These are phyloP conservation scores for Fusarium sp. DNA, from an alignment of 2,329 filamentous ascomycete genomes.

Conservation along the genomic window DNA sequence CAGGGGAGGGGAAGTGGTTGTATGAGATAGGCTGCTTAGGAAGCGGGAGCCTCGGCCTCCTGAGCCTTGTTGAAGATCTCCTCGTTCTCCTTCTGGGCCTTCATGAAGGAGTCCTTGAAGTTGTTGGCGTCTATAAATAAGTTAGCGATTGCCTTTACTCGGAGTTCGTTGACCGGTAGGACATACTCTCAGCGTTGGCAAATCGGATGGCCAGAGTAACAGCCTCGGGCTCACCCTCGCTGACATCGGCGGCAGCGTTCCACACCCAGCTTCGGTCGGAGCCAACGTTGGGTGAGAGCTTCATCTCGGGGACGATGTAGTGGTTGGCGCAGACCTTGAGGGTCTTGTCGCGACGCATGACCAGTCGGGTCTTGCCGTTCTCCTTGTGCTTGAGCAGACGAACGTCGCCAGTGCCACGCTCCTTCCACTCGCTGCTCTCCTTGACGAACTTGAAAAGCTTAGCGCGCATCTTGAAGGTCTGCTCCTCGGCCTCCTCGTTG, in stretches of 20 bases:
- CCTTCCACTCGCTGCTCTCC: conserved; percentile 96
- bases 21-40: conserved; percentile 28
- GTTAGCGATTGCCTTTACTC: conserved; percentile 4
- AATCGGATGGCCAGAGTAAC: conserved; percentile 97
- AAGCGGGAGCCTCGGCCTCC: conserved; percentile 39
- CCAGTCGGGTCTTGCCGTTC: conserved; percentile 95
- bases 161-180: background rate
- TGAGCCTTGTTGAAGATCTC: conserved; percentile 71
- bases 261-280: conserved; percentile 99
- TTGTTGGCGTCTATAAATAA: conserved; percentile 81
- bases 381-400: conserved; percentile 98
- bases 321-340: conserved; percentile 99
- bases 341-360: conserved; percentile 99
- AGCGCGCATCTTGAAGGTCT: conserved; percentile 98
- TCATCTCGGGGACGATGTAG: conserved; percentile 99
- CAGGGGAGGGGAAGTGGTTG: conserved; percentile 17
- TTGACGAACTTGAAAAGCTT: conserved; percentile 99
- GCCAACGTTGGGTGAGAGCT: conserved; percentile 96
- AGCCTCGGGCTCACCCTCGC: conserved; percentile 96
- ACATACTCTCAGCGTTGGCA: conserved; percentile 94
- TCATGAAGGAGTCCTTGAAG: conserved; percentile 98
- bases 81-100: conserved; percentile 97
- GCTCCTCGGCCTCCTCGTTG: conserved; percentile 97
- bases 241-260: conserved; percentile 97
- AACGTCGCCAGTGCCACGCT: conserved; percentile 96